These are phyloP conservation scores for Acer saccharum DNA, from an alignment of 345 rosid species.

Conservation along the genomic window DNA sequence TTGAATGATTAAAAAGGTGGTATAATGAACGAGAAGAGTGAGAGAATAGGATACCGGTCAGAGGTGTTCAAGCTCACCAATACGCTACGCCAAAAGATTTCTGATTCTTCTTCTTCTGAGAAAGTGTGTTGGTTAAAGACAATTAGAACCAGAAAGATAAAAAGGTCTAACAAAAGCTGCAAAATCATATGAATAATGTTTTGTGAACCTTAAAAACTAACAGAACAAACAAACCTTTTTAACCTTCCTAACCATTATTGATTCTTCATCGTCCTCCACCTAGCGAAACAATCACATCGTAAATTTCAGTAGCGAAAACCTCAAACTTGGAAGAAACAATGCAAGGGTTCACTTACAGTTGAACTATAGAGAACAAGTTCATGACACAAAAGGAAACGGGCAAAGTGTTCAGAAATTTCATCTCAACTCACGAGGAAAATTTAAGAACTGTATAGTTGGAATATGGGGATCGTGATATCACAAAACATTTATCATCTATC, in stretches of 20 bases:
- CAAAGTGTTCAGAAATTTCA: neutral
- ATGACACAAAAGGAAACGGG: neutral
- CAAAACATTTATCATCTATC: neutral
- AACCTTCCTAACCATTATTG: slow-evolving; percentile 39
- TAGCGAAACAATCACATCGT: slow-evolving; percentile 15
- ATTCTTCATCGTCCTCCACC: slow-evolving; percentile 53
- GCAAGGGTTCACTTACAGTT: neutral
- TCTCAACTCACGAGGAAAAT: neutral
- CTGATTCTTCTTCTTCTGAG: too few relatives aligned
- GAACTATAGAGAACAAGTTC: neutral
- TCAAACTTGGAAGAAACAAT: neutral
- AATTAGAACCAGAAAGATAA: neutral
- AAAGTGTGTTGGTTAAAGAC: neutral
- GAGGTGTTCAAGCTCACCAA: slow-evolving; percentile 23
- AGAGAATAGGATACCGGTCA: slow-evolving; percentile 18
- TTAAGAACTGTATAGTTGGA: neutral
- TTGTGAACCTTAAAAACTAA: neutral
- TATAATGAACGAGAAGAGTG: too few relatives aligned
- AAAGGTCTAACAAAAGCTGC: neutral
- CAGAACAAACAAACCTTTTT: slow-evolving; percentile 30
- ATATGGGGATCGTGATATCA: neutral
- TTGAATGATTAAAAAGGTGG: too few relatives aligned
- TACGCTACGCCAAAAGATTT: neutral
- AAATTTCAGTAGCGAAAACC: neutral
- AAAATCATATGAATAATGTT: neutral